These are phyloP conservation scores for Umbelopsis ramanniana DNA, from an alignment of 192 early-diverging fungal genomes.

Conservation along the genomic window DNA sequence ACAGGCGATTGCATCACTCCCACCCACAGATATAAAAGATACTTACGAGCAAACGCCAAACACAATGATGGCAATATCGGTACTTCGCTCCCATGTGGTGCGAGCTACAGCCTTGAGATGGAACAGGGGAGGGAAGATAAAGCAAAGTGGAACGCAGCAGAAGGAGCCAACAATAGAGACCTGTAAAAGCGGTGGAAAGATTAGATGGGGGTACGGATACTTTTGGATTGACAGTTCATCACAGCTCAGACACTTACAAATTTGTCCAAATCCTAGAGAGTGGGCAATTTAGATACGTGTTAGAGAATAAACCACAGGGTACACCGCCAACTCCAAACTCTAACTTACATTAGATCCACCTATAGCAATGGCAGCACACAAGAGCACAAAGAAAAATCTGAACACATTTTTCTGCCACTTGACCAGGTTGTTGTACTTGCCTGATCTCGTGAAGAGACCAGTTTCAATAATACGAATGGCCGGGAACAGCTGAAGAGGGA, in stretches of 20 bases:
- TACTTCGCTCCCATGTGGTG: conserved; percentile 47
- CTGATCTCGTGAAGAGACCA: conserved; percentile 81
- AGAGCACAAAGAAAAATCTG: conserved; percentile 66
- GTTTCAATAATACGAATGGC: conserved; percentile 92
- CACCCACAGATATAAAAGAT: no score
- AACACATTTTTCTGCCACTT: conserved; percentile 91
- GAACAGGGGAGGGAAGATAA: conserved; percentile 89
- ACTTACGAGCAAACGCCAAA: conserved; percentile 66
- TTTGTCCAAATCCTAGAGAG: conserved; percentile 58
- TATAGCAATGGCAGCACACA: conserved; percentile 76
- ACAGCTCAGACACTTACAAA: conserved; percentile 20
- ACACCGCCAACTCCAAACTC: no score
- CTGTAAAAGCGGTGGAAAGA: not conserved
- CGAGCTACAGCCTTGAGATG: conserved; percentile 71
- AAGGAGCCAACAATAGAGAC: conserved; percentile 33
- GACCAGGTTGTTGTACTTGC: conserved; percentile 76
- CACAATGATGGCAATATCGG: conserved; percentile 64
- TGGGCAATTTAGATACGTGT: conserved; percentile 81
- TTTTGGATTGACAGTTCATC: no score
- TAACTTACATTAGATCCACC: conserved; percentile 59
- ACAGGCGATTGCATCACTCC: no score
- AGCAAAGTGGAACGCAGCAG: conserved; percentile 67
- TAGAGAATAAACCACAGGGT: conserved; percentile 44
- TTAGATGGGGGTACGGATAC: not conserved
- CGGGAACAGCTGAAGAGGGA: conserved; percentile 92